Conservation (phyloP, 805 yeast genomes). For the Candida railenensis region DNA sequence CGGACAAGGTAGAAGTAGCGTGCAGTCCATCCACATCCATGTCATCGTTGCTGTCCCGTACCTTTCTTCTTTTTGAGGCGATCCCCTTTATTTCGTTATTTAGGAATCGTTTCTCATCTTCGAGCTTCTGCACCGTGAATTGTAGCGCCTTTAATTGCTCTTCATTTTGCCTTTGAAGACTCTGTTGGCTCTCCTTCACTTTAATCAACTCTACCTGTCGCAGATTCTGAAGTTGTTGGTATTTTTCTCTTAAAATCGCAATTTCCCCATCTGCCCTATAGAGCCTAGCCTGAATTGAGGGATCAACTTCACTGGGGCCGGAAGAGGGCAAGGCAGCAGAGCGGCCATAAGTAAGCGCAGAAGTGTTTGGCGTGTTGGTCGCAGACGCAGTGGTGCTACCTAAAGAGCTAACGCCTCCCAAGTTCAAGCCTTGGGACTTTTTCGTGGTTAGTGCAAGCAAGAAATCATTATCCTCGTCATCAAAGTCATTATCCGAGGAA, state of each 20-base stretch:
- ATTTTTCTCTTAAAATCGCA: conserved; percentile 68
- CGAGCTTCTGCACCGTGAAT: conserved; percentile 33
- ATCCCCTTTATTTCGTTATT: conserved; percentile 34
- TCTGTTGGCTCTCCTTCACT: conserved; percentile 17
- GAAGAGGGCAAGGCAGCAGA: background rate
- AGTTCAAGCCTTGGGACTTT: conserved; percentile 22
- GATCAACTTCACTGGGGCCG: background rate
- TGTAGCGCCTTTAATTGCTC: conserved; percentile 31
- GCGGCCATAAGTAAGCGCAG: background rate
- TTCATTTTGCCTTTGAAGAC: conserved; percentile 18
- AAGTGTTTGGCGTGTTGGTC: background rate
- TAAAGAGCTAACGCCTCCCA: too few relatives aligned
- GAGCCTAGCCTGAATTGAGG: conserved; percentile 27
- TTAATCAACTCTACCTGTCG: conserved; percentile 35
- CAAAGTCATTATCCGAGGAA: conserved; percentile 29
- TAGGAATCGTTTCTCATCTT: conserved; percentile 43
- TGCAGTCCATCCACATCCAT: background rate
- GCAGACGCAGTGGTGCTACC: too few relatives aligned
- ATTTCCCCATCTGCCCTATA: conserved; percentile 74
- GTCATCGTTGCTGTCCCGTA: conserved; percentile 1
- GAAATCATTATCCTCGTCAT: conserved; percentile 43
- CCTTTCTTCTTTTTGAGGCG: conserved; percentile 19
- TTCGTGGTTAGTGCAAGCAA: conserved; percentile 48
- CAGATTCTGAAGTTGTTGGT: conserved; percentile 45
- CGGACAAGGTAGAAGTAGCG: background rate